Percentiles rank a stretch among this genome's conserved stretches.
Evolutionary conservation across 140 eudicot species (phyloP).

Genomic region (Cichorium intybus): DNA sequence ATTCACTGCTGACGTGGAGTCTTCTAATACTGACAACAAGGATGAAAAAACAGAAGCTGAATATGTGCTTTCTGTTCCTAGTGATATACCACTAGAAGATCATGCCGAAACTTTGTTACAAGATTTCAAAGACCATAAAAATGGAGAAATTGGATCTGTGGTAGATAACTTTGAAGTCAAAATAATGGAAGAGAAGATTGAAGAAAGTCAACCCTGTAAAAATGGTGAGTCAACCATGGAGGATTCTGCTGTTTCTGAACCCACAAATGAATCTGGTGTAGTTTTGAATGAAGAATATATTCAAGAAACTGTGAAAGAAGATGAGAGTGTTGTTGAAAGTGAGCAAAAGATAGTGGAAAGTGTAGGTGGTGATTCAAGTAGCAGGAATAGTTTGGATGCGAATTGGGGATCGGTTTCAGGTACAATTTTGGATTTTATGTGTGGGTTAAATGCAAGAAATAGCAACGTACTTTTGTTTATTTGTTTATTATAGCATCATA

Average conservation of each 20-base stretch:
- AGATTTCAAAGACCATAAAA: constrained; percentile 32
- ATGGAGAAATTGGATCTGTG: neutral
- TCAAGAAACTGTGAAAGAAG: constrained; percentile 13
- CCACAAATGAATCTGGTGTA: neutral
- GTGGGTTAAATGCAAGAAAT: no score
- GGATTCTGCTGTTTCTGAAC: constrained; percentile 16
- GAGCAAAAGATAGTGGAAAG: constrained; percentile 13
- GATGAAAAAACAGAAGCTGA: constrained; percentile 18
- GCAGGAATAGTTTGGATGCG: constrained; percentile 63
- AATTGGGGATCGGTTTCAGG: constrained; percentile 89
- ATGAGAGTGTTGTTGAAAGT: constrained; percentile 3
- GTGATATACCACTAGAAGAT: constrained; percentile 33
- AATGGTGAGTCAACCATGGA: neutral
- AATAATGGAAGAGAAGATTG: neutral
- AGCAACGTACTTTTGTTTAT: no score
- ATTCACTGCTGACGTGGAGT: constrained; percentile 4
- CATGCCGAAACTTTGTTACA: constrained; percentile 29
- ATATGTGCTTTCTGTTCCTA: constrained; percentile 25
- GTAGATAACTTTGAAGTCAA: constrained; percentile 24
- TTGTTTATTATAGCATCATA: no score
- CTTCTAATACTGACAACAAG: constrained; percentile 11
- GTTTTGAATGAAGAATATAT: constrained; percentile 16
- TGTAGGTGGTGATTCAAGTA: constrained; percentile 32
- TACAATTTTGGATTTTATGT: constrained; percentile 14
- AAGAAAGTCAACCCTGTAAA: constrained; percentile 30